phyloP scores from a whole-genome alignment of 805 yeast genomes.

The Suhomyces canberraensis region DNA sequence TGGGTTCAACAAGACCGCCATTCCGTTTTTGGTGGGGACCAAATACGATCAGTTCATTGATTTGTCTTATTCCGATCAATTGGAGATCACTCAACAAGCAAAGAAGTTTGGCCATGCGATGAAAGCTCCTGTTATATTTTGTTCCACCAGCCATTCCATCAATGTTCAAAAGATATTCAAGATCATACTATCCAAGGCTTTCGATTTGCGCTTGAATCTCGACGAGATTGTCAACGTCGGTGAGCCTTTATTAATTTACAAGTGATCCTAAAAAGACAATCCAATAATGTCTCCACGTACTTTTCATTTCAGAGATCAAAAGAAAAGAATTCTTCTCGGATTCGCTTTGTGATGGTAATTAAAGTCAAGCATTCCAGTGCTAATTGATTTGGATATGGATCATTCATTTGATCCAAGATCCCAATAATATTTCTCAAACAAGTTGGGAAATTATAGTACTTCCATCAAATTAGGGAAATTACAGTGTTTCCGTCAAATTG shows the following conservation, averaged over 20 bases:
- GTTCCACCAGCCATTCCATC: slow-evolving; percentile 88
- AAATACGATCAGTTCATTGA: slow-evolving; percentile 87
- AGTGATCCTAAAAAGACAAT: slow-evolving; percentile 17
- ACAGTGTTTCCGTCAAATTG: too few relatives aligned
- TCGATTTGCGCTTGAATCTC: slow-evolving; percentile 75
- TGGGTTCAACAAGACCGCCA: slow-evolving; percentile 85
- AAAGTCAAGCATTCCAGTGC: too few relatives aligned
- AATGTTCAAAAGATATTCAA: slow-evolving; percentile 93
- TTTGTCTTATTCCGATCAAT: slow-evolving; percentile 74
- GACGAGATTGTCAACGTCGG: slow-evolving; percentile 84
- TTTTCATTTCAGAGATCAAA: too few relatives aligned
- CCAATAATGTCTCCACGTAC: too few relatives aligned
- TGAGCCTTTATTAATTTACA: slow-evolving; percentile 84
- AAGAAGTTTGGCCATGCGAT: slow-evolving; percentile 83
- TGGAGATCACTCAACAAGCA: slow-evolving; percentile 78
- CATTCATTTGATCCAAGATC: too few relatives aligned
- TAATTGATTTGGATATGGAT: too few relatives aligned
- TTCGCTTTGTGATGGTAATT: too few relatives aligned
- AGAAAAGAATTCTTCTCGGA: too few relatives aligned
- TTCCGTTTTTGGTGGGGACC: slow-evolving; percentile 89
- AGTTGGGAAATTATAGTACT: too few relatives aligned
- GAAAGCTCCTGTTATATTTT: slow-evolving; percentile 81
- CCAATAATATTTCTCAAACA: too few relatives aligned
- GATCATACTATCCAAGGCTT: slow-evolving; percentile 83
- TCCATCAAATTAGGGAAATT: too few relatives aligned